phyloP scores from a whole-genome alignment of 2,329 filamentous ascomycete genomes.

The Colletotrichum theobromicola region DNA sequence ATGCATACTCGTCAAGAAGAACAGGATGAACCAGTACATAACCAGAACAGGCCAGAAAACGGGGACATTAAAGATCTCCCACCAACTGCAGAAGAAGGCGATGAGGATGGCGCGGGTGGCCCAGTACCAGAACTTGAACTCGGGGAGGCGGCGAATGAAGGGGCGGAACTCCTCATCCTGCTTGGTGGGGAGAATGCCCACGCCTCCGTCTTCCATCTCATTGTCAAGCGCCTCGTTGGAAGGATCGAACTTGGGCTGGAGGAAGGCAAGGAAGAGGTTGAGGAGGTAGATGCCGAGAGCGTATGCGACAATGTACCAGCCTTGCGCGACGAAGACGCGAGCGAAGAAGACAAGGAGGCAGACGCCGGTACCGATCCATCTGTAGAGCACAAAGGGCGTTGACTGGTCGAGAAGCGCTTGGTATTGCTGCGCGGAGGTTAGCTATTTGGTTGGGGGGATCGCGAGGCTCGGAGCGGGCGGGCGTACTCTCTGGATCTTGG shows the following conservation, averaged over 20 bases:
- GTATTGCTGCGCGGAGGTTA: slow-evolving; percentile 70
- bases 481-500: slow-evolving; percentile 72
- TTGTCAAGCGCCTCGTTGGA: slow-evolving; percentile 90
- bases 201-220: slow-evolving; percentile 92
- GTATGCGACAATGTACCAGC: slow-evolving; percentile 99
- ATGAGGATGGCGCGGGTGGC: slow-evolving; percentile 87
- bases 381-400: slow-evolving; percentile 86
- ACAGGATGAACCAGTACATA: slow-evolving; percentile 98
- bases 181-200: slow-evolving; percentile 86
- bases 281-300: slow-evolving; percentile 98
- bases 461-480: slow-evolving; percentile 28
- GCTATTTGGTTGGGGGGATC: background rate
- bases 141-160: slow-evolving; percentile 92
- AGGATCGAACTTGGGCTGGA: slow-evolving; percentile 98
- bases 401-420: slow-evolving; percentile 94
- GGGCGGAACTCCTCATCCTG: slow-evolving; percentile 97
- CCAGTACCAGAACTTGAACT: slow-evolving; percentile 99
- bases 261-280: slow-evolving; percentile 98
- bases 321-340: slow-evolving; percentile 89
- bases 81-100: slow-evolving; percentile 89
- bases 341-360: slow-evolving; percentile 83
- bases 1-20: slow-evolving; percentile 88
- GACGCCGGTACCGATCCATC: slow-evolving; percentile 85
- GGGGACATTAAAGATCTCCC: slow-evolving; percentile 91
- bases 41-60: slow-evolving; percentile 99